Percentiles rank a stretch among this genome's conserved stretches.
Evolutionary conservation across 139 green algal species (phyloP).

Genomic region (Micractinium conductrix): DNA sequence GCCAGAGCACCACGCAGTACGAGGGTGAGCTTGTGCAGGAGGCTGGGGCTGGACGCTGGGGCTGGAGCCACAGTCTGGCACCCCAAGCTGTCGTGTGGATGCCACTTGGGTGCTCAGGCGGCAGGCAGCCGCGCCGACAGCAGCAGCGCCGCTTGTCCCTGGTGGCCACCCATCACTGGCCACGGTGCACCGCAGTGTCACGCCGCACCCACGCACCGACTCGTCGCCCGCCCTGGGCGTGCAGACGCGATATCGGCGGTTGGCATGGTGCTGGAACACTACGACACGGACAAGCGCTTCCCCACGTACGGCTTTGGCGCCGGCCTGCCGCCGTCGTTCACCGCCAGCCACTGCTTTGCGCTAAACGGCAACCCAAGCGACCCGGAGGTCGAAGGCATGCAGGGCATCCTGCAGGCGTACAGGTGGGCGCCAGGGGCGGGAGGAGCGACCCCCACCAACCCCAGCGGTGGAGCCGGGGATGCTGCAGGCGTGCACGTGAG

Average conservation of each 20-base stretch:
- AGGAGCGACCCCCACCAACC: too few relatives aligned
- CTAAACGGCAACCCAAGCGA: slow-evolving; percentile 25
- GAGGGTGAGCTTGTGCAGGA: slow-evolving; percentile 22
- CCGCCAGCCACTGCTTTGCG: slow-evolving; percentile 57
- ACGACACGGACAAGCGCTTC: slow-evolving; percentile 56
- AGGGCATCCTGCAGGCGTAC: slow-evolving; percentile 52
- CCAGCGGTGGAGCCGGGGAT: too few relatives aligned
- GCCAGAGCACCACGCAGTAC: slow-evolving; percentile 43
- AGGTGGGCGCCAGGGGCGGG: neutral
- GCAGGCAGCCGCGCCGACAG: too few relatives aligned
- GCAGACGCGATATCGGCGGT: slow-evolving; percentile 52
- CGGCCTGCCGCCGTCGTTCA: slow-evolving; percentile 13
- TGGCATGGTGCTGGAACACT: slow-evolving; percentile 52
- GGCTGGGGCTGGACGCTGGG: neutral
- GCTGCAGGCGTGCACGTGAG: too few relatives aligned
- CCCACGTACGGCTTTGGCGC: slow-evolving; percentile 58
- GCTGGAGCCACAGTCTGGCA: too few relatives aligned
- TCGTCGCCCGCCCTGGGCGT: neutral
- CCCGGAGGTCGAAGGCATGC: slow-evolving; percentile 46
- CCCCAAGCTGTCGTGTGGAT: too few relatives aligned
- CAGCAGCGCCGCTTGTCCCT: too few relatives aligned
- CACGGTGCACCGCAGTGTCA: too few relatives aligned
- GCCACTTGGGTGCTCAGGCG: too few relatives aligned
- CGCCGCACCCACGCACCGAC: too few relatives aligned
- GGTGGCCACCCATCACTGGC: too few relatives aligned